Conservation (phyloP, 78 protist genomes). For the Dictyostelium intermedium region DNA sequence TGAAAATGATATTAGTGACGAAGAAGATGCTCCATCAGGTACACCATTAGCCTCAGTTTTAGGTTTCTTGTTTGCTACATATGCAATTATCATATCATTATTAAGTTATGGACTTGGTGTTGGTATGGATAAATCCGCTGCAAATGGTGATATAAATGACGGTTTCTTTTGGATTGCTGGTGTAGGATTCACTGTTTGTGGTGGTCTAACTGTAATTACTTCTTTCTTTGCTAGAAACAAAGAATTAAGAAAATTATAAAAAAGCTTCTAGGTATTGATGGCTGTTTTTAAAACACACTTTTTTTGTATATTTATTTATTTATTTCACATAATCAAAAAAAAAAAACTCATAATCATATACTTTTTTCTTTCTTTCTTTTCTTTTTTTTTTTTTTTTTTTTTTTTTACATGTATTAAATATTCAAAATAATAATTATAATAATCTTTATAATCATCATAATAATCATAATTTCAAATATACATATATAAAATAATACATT, state of each 20-base stretch:
- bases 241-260: conserved; percentile 4
- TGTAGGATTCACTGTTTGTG: conserved; percentile 68
- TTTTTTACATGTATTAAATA: background rate
- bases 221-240: conserved; percentile 45
- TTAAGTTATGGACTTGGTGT: conserved; percentile 64
- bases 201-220: conserved; percentile 24
- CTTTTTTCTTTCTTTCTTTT: background rate
- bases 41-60: conserved; percentile 63
- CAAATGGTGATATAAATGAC: background rate
- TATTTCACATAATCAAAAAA: background rate
- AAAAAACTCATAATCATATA: background rate
- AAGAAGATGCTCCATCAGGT: conserved; percentile 65
- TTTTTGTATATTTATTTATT: background rate
- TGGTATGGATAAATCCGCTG: conserved; percentile 24
- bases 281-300: no score
- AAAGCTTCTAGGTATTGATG: background rate
- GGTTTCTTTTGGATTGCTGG: conserved; percentile 78
- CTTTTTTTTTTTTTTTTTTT: background rate
- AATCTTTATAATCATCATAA: no score
- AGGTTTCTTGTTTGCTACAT: conserved; percentile 45
- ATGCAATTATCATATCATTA: conserved; percentile 53
- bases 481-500: background rate
- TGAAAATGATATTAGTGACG: conserved; percentile 29
- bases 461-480: no score
- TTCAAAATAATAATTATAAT: background rate